A percentile compares a stretch with the other conserved stretches of the same genome.
These are phyloP conservation scores for Salvia miltiorrhiza DNA, from an alignment of 257 asterid genomes.

Conservation along the genomic window DNA sequence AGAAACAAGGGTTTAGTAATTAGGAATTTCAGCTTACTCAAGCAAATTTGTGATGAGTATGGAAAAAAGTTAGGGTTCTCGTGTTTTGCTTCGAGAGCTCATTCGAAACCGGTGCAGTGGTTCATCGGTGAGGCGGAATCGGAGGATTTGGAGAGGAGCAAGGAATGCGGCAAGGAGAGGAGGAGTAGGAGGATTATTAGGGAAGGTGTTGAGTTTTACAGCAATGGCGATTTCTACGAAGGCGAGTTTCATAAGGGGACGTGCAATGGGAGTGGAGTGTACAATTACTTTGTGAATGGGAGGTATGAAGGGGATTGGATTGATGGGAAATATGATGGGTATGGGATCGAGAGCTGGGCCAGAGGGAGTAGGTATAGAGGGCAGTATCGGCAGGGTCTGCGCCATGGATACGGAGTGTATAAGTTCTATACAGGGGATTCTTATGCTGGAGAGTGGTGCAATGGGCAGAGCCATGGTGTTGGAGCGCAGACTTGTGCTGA, in stretches of 20 bases:
- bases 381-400: constrained; percentile 73
- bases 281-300: constrained; percentile 63
- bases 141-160: constrained; percentile 3
- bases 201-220: constrained; percentile 82
- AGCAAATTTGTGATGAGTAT: constrained; percentile 36
- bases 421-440: constrained; percentile 78
- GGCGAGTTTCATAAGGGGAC: constrained; percentile 88
- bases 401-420: constrained; percentile 83
- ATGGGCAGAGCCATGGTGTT: constrained; percentile 85
- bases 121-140: constrained; percentile 60
- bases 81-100: constrained; percentile 29
- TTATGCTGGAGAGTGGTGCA: constrained; percentile 83
- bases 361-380: constrained; percentile 83
- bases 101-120: constrained; percentile 72
- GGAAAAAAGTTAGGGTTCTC: constrained; percentile 36
- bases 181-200: constrained; percentile 27
- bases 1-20: constrained; percentile 44
- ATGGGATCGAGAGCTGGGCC: constrained; percentile 88
- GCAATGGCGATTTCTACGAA: constrained; percentile 85
- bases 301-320: constrained; percentile 95
- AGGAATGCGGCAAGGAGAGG: constrained; percentile 13
- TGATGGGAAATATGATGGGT: constrained; percentile 84
- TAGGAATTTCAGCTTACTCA: constrained; percentile 26
- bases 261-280: constrained; percentile 92
- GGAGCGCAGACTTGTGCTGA: constrained; percentile 87